Evolutionary conservation across 345 rosid species (phyloP).

Genomic region (Populus alba): DNA sequence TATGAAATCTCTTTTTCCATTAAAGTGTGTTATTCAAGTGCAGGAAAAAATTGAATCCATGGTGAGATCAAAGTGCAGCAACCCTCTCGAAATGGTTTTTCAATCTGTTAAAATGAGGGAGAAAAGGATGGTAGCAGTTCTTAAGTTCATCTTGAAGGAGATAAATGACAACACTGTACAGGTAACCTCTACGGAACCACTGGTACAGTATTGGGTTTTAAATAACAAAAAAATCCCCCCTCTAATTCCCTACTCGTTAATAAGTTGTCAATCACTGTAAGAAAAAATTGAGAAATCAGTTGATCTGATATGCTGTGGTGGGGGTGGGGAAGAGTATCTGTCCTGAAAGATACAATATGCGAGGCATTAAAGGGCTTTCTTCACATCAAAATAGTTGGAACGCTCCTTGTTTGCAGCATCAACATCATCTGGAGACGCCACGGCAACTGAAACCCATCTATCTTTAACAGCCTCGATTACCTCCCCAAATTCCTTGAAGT

Average conservation of each 20-base stretch:
- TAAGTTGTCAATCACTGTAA: background rate
- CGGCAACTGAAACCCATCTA: conserved; percentile 73
- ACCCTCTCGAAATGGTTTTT: background rate
- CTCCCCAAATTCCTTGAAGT: conserved; percentile 75
- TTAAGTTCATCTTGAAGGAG: background rate
- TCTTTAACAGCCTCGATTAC: conserved; percentile 64
- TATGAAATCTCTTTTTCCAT: too few relatives aligned
- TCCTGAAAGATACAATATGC: background rate
- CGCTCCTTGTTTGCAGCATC: conserved; percentile 66
- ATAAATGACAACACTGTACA: background rate
- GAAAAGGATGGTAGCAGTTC: background rate
- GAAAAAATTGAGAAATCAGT: background rate
- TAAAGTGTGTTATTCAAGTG: too few relatives aligned
- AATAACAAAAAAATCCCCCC: background rate
- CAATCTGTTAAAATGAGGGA: background rate
- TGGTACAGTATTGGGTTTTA: background rate
- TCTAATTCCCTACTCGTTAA: background rate
- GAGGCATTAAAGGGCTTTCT: conserved; percentile 54
- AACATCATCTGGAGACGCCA: conserved; percentile 74
- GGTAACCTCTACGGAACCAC: background rate
- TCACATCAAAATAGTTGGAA: conserved; percentile 58
- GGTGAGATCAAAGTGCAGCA: background rate
- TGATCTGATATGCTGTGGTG: background rate
- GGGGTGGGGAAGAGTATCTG: background rate
- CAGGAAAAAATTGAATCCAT: background rate